A percentile compares a stretch with the other conserved stretches of the same genome.
Conservation (phyloP, 306 rosid species). For the Gynostemma pentaphyllum region DNA sequence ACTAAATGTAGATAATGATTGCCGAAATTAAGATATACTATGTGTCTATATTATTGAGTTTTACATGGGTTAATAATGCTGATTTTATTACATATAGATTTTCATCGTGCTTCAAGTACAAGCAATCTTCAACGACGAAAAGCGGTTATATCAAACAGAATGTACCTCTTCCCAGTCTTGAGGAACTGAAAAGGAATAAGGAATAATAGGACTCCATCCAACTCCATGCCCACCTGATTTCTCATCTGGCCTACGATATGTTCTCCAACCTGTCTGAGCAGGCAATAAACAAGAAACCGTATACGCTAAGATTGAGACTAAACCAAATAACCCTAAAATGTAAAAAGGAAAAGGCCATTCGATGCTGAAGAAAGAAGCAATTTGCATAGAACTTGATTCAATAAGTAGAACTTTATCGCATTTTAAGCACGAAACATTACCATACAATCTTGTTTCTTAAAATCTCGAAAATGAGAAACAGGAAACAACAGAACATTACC, state of each 20-base stretch:
- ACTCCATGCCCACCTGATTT: conserved; percentile 99
- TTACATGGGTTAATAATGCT: too few relatives aligned
- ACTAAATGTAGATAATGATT: too few relatives aligned
- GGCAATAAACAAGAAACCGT: conserved; percentile 17
- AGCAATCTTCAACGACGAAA: neutral
- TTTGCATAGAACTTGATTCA: neutral
- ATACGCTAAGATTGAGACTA: neutral
- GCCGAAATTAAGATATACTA: too few relatives aligned
- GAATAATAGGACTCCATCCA: conserved; percentile 99
- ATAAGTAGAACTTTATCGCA: neutral
- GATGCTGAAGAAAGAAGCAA: neutral
- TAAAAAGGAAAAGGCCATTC: neutral
- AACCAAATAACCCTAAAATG: neutral
- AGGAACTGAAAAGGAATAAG: conserved; percentile 72
- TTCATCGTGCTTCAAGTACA: neutral
- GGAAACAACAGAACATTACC: too few relatives aligned
- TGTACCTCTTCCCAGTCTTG: conserved; percentile 91
- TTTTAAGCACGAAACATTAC: neutral
- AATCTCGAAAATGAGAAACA: too few relatives aligned
- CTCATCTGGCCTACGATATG: conserved; percentile 95
- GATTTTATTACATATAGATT: too few relatives aligned
- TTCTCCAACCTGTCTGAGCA: conserved; percentile 99
- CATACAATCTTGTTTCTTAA: too few relatives aligned
- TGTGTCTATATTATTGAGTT: too few relatives aligned
- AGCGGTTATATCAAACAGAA: neutral